Evolutionary conservation across 78 protist genomes (phyloP).

Genomic region (Dictyostelium purpureum): DNA sequence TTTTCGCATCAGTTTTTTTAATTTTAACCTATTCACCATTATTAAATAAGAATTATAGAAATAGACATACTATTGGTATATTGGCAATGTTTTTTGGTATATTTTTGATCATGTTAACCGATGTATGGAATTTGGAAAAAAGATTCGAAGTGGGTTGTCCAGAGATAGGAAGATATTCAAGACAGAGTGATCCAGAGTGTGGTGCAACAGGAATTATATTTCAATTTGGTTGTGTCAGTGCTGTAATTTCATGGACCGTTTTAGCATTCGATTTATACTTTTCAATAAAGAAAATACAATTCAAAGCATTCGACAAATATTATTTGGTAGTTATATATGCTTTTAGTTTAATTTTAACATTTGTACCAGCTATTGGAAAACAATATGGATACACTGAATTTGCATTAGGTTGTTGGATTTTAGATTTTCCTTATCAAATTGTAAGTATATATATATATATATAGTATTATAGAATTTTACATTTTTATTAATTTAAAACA

Average conservation of each 20-base stretch:
- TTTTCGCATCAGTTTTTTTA: not conserved
- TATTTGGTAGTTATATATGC: not conserved
- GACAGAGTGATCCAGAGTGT: constrained; percentile 3
- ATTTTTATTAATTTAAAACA: not conserved
- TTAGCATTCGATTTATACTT: constrained; percentile 6
- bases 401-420: constrained; percentile 12
- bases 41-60: not conserved
- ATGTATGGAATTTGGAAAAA: not conserved
- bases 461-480: not conserved
- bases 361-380: not conserved
- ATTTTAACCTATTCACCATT: not conserved
- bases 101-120: constrained; percentile 1
- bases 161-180: not conserved
- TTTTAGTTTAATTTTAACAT: not conserved
- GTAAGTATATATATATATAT: no score
- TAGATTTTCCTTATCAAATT: not conserved
- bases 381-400: not conserved
- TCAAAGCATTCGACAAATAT: not conserved
- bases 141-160: not conserved
- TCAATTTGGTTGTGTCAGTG: constrained; percentile 33
- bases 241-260: not conserved
- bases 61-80: not conserved
- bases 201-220: constrained; percentile 10
- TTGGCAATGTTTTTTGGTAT: constrained; percentile 1
- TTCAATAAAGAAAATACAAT: not conserved